Percentiles rank a stretch among this genome's conserved stretches.
These are phyloP conservation scores for Chloropicon primus DNA, from an alignment of 139 green algal species.

Conservation along the genomic window DNA sequence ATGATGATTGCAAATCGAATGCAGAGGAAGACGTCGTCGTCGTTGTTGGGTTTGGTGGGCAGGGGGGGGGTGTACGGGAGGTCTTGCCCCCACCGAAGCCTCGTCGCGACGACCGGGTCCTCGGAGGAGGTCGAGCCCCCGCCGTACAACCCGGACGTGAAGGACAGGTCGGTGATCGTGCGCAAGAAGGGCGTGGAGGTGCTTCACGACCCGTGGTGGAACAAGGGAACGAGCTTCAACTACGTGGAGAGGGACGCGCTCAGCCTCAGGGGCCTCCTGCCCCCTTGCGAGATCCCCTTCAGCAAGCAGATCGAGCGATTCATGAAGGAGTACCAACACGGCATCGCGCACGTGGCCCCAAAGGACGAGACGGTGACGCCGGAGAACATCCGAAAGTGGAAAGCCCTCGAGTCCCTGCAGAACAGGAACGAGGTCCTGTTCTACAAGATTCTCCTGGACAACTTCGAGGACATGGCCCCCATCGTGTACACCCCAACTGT, in stretches of 20 bases:
- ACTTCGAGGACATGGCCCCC: slow-evolving; percentile 73
- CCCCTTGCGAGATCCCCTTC: slow-evolving; percentile 28
- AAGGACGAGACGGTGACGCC: slow-evolving; percentile 41
- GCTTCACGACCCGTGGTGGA: slow-evolving; percentile 13
- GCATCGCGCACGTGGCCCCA: slow-evolving; percentile 30
- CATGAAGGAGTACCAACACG: slow-evolving; percentile 42
- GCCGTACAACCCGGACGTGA: background rate
- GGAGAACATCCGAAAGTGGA: slow-evolving; percentile 54
- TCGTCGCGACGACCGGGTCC: too few species aligned
- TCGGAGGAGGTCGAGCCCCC: too few species aligned
- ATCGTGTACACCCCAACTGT: slow-evolving; percentile 74
- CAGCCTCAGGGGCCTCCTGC: slow-evolving; percentile 72
- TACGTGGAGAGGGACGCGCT: slow-evolving; percentile 69
- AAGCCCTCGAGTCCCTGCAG: slow-evolving; percentile 54
- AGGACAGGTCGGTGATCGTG: background rate
- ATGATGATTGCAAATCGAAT: too few species aligned
- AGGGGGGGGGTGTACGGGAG: too few species aligned
- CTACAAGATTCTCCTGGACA: slow-evolving; percentile 54
- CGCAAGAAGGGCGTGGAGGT: slow-evolving; percentile 8
- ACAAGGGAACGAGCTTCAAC: slow-evolving; percentile 67
- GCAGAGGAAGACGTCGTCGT: too few species aligned
- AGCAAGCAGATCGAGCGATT: slow-evolving; percentile 27
- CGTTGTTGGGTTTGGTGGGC: too few species aligned
- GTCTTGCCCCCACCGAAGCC: too few species aligned
- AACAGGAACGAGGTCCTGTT: slow-evolving; percentile 93